Evolutionary conservation across 352 stramenopile species (phyloP), one percentile per base, ranked within the genome.

Genomic region (Phytopythium kandeliae): DNA sequence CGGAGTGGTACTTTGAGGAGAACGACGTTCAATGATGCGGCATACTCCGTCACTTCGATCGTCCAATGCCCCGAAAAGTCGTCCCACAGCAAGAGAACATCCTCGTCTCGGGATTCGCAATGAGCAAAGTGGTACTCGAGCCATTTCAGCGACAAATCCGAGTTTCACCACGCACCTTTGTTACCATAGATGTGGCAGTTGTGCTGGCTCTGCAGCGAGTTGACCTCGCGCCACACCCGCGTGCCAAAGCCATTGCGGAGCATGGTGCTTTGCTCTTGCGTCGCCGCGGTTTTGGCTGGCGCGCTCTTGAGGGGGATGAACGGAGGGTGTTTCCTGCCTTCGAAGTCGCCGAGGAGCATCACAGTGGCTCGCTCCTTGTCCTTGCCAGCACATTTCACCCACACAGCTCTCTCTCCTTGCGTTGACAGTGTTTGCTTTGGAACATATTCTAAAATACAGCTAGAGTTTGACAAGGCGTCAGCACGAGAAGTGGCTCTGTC

Each of bases 301-400:
- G 42, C 21, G 4, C 40, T 56, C 41, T 48, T 57, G 48, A 53
- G 54, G 2, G 57, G 41, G 17, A 62, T 15, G 19, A 62, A 62
- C 1, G 48, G 48, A 16, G n/a, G 21, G 9, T 11, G n/a, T 24
- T 57, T 57, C 19, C 38, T 50, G 4, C 55, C 49, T 2, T 46
- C 26, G 1, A 5, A 4, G 31, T 57, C 42, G 1, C 25, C 49
- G 1, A 62, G 28, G 9, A 62, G 11, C 48, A 57, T 62, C 11
- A 28, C 35, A 9, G 46, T 64, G 21, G 47, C 40, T 22, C 34
- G 38, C 24, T 57, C 38, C 19, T 64, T 57, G 17, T 57, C 46
- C 30, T 59, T 64, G 2, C 19, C 38, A 0, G 38, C 51, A 26
- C 45, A 53, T 31, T 53, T 50, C 19, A 60, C 21, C 57, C 47